Conservation (phyloP, 176 grass and related monocot genomes). For the Neostapfia colusana region DNA sequence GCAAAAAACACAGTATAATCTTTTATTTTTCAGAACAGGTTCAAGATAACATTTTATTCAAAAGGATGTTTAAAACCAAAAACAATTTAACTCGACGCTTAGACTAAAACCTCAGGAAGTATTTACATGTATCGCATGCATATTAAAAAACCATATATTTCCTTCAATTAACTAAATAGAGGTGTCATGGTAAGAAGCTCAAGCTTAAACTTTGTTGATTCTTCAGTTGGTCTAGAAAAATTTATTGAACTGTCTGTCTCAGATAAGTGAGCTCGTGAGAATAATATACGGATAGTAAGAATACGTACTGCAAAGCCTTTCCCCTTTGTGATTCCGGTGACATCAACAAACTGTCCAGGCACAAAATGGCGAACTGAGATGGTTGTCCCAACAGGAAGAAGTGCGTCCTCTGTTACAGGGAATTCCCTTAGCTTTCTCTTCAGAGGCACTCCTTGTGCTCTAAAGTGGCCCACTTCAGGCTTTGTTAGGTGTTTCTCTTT, state of each 20-base stretch:
- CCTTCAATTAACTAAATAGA: constrained; percentile 21
- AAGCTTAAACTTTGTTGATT: constrained; percentile 7
- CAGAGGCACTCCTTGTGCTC: constrained; percentile 73
- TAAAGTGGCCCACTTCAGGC: constrained; percentile 88
- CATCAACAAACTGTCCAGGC: constrained; percentile 90
- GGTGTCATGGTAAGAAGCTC: background rate
- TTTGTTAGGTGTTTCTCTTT: constrained; percentile 99
- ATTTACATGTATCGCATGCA: constrained; percentile 7
- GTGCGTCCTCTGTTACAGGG: constrained; percentile 88
- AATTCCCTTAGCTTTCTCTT: constrained; percentile 97
- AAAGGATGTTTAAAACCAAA: background rate
- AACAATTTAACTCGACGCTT: background rate
- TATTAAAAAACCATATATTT: background rate
- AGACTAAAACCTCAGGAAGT: constrained; percentile 1
- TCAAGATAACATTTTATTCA: background rate
- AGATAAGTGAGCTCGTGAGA: background rate
- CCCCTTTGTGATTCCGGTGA: constrained; percentile 79
- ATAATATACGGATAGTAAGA: constrained; percentile 16
- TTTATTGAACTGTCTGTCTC: constrained; percentile 12
- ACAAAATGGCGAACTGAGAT: constrained; percentile 94
- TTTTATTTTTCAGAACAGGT: constrained; percentile 24
- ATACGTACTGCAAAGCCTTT: constrained; percentile 92
- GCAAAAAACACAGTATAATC: background rate
- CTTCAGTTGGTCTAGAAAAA: constrained; percentile 4
- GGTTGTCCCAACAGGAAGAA: constrained; percentile 85